Evolutionary conservation across 2,329 filamentous ascomycete species (phyloP), one percentile per base, ranked within the genome.

Genomic region (Sarocladium oryzae): DNA sequence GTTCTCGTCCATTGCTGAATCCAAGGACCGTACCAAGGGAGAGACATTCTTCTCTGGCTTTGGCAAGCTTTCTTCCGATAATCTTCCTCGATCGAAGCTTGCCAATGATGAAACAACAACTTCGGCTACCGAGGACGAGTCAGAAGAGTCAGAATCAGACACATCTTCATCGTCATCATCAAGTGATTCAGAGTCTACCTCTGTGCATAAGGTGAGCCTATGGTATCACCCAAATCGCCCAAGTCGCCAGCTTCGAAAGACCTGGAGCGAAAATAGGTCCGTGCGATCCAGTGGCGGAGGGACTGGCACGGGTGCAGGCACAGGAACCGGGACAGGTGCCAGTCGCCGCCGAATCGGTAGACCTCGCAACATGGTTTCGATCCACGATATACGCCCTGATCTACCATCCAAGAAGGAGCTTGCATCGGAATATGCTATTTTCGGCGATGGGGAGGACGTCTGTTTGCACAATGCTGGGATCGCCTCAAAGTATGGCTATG

Each of bases 391-490:
- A 23, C 78, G 81, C 9, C 72, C 79, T 45, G 66, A 89, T 11
- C 69, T 96, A n/a, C 91, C 91, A 0, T 86, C 88, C 2, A 93
- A 90, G 64, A 78, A 78, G 53, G 77, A 82, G 51, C 78, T 96
- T 55, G 93, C 90, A 2, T 73, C 82, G 52, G 81, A 87, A 57
- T 99, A 97, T 66, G 79, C 78, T 21, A 86, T 96, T 13, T 91
- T 93, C 63, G 90, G 90, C 3, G 83, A 90, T 54, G 86, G 87
- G 1, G 79, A 83, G n/a, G 79, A 86, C 33, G 82, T 96, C 3
- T 97, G 92, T 66, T 75, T 80, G 40, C 86, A 95, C 60, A 99
- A 99, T 65, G 88, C 90, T 8, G 69, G 71, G 1, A 82, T 95
- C 41, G 91, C 92, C 8, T 77, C 82, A 57, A 84, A 81, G 55